Evolutionary conservation across 2,329 filamentous ascomycete species (phyloP), one percentile per base, ranked within the genome.

Genomic region (Aschersonia sp.): DNA sequence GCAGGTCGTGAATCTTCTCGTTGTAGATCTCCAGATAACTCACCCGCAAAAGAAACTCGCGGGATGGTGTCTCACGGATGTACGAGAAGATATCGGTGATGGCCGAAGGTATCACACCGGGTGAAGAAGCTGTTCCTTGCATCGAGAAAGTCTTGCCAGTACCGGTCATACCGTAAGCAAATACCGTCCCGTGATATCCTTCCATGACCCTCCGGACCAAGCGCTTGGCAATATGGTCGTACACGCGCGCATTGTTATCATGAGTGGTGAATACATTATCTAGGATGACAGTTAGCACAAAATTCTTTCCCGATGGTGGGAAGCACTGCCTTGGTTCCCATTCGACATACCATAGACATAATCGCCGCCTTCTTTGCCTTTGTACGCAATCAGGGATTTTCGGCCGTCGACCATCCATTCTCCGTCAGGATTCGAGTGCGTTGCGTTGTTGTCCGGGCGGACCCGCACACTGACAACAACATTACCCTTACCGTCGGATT

Each of bases 21-120:
- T 98, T 98, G 68, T 98, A 98, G 51, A 98, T 98, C 68, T 98
- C 92, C 52, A 98, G 73, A 61, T 98, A 98, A 71, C 90, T 97
- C 60, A 98, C 92, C 52, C 92, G 83, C 49, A 98, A 75, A 49
- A 98, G 67, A 55, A 98, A 98, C 60, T 98, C 92, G 50, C 92
- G 78, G 37, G 88, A 87, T 0, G 92, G 92, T 1, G 92, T 97
- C 67, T 98, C 92, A 49, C 92, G 83, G 55, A 98, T 98, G 64
- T 95, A 98, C 0, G 92, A 97, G 65, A 98, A 98, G 46, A 98
- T 98, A 61, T 98, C 92, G 52, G 92, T 97, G 56, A 98, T 97
- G 40, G 92, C 92, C 40, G 97, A 73, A 6, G 92, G 92, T 48
- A 98, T 98, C 31, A 98, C 92, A 68, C 92, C 92, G 1, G 92